phyloP scores from a whole-genome alignment of 371 early-diverging fungal genomes.

The Apophysomyces elegans region DNA sequence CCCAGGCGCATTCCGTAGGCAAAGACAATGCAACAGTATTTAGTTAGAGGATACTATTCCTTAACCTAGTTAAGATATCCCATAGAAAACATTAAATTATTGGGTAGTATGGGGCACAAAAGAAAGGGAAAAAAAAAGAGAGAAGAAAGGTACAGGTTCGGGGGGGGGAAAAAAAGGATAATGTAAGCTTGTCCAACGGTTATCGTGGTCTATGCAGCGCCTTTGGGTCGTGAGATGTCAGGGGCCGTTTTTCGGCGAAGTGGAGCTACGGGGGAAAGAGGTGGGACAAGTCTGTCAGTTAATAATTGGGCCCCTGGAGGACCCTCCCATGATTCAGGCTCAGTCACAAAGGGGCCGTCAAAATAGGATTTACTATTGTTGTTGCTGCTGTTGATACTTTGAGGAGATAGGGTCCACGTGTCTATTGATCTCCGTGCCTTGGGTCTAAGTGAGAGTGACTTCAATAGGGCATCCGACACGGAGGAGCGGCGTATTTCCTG shows the following conservation, averaged over 20 bases:
- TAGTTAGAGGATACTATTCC: neutral
- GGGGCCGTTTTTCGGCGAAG: slow-evolving; percentile 25
- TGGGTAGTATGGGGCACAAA: too few relatives aligned
- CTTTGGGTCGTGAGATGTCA: slow-evolving; percentile 10
- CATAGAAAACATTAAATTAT: too few relatives aligned
- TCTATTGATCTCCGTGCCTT: neutral
- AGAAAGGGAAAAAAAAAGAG: neutral
- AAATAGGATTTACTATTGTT: slow-evolving; percentile 1
- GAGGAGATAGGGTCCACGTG: slow-evolving; percentile 6
- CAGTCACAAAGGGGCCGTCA: slow-evolving; percentile 5
- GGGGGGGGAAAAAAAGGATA: neutral
- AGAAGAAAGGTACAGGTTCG: neutral
- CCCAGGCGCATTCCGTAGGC: neutral
- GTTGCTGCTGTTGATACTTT: neutral
- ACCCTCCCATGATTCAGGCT: slow-evolving; percentile 7
- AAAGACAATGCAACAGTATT: neutral
- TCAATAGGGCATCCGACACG: slow-evolving; percentile 9
- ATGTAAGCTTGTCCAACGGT: neutral
- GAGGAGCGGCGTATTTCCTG: slow-evolving; percentile 8
- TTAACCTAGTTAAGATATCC: neutral
- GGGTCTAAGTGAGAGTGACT: neutral
- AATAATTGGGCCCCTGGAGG: slow-evolving; percentile 1
- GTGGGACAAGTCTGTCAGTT: neutral
- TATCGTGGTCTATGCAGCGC: neutral
- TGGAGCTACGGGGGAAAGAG: slow-evolving; percentile 4